Base-by-base conservation (phyloP, 306 rosid genomes). In the Corylus americana region DNA sequence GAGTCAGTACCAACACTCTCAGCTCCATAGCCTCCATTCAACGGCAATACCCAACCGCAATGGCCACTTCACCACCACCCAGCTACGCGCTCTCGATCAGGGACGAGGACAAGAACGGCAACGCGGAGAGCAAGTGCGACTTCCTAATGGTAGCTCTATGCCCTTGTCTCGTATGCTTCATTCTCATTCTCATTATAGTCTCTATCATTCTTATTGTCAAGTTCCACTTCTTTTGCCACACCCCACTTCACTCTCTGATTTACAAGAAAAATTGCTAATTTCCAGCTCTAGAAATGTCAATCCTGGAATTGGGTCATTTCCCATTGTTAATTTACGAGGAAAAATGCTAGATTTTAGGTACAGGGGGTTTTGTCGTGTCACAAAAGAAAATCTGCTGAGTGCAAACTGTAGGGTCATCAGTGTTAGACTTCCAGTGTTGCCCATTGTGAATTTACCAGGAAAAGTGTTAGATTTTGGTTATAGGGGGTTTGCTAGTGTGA, bases 141-240 rank as follows among this genome's bases (percentile, higher is more conserved):
- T 86, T 81, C 86, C 88, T 88, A 14, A 79, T 91, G 80, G 92
- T 95, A 77, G 93, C 94, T 83, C 85, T 92, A 55, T 92, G 94
- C 78, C 98, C 96, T 39, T 92, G 92, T 79, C 87, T 92, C 86
- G 92, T 92, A 49, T 91, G 98, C 86, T 84, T 95, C 81, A 78
- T 92, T 79, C 73, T 91, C 29, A 85, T 92, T 76, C 62, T 92
- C 78, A 80, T 90, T 17, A 80, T 84, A 0, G 76, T 89, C 53
- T 90, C 90, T 42, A 83, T 92, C 51, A 10, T 92, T 73, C 96
- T 92, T 53, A 66, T 86, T 75, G 62, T 91, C 91, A 90, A 95
- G 85, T 90, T 95, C 84, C 97, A 85, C 69, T 84, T 91, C 39
- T 85, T 91, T 83, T 92, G 98, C 63, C 98, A 90, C 86, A 86